A percentile compares a stretch with the other conserved stretches of the same genome.
Evolutionary conservation across 345 rosid species (phyloP).

Genomic region (Theobroma cacao): DNA sequence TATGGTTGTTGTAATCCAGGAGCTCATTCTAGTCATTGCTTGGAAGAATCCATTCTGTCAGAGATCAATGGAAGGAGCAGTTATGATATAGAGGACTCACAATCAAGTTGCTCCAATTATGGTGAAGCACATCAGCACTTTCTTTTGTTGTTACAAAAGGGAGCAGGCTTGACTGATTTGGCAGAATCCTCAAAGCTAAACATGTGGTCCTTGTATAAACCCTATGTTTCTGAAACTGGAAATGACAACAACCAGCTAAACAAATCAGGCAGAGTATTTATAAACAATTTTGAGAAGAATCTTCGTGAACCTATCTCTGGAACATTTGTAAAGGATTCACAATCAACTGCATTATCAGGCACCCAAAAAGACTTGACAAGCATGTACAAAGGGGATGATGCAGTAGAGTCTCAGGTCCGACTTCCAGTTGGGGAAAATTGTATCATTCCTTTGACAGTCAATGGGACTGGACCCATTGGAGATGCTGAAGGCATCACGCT

Average conservation of each 20-base stretch:
- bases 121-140: conserved; percentile 1
- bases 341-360: neutral
- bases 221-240: conserved; percentile 8
- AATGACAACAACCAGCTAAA: neutral
- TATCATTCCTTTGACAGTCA: neutral
- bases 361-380: neutral
- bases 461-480: neutral
- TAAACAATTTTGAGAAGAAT: conserved; percentile 1
- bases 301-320: neutral
- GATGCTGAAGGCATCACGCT: conserved; percentile 5
- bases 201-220: neutral
- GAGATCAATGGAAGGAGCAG: neutral
- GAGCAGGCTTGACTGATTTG: conserved; percentile 1
- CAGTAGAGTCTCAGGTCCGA: neutral
- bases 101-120: neutral
- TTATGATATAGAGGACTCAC: neutral
- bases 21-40: neutral
- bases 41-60: neutral
- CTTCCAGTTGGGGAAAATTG: neutral
- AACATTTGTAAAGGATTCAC: neutral
- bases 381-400: conserved; percentile 11
- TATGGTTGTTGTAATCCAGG: conserved; percentile 1
- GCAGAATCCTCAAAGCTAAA: conserved; percentile 16
- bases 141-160: conserved; percentile 1
- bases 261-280: neutral